Evolutionary conservation across 2,329 filamentous ascomycete genomes (phyloP).

Genomic region (Chaetomiaceae sp.): DNA sequence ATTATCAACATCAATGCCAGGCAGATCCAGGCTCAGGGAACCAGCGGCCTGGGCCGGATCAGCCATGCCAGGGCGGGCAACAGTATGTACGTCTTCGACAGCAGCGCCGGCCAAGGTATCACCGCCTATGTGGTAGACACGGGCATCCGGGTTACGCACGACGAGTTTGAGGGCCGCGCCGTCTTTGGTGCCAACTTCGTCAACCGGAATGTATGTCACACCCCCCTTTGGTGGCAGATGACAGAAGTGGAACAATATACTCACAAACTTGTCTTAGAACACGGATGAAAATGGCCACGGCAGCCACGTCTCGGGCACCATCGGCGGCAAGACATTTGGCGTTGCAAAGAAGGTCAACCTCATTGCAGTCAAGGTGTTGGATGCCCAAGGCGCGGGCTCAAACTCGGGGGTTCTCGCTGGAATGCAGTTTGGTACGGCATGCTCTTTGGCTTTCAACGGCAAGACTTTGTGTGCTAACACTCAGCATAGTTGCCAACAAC

Average conservation of each 20-base stretch:
- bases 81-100: slow-evolving; percentile 47
- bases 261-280: slow-evolving; percentile 30
- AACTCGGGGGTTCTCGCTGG: slow-evolving; percentile 54
- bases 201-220: slow-evolving; percentile 40
- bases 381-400: slow-evolving; percentile 42
- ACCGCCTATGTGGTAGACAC: slow-evolving; percentile 63
- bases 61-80: slow-evolving; percentile 39
- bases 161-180: slow-evolving; percentile 53
- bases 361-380: slow-evolving; percentile 59
- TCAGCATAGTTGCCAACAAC: slow-evolving; percentile 38
- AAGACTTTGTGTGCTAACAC: slow-evolving; percentile 2
- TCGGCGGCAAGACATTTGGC: slow-evolving; percentile 56
- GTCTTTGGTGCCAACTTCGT: slow-evolving; percentile 49
- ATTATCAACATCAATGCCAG: slow-evolving; percentile 40
- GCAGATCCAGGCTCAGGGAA: slow-evolving; percentile 49
- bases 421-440: slow-evolving; percentile 46
- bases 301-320: slow-evolving; percentile 59
- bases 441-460: no score
- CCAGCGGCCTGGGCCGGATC: slow-evolving; percentile 49
- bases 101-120: slow-evolving; percentile 48
- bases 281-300: slow-evolving; percentile 59
- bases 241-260: no score
- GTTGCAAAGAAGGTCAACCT: slow-evolving; percentile 55
- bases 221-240: no score
- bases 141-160: slow-evolving; percentile 53